phyloP scores from a whole-genome alignment of 345 rosid species.

The Cardiospermum halicacabum region DNA sequence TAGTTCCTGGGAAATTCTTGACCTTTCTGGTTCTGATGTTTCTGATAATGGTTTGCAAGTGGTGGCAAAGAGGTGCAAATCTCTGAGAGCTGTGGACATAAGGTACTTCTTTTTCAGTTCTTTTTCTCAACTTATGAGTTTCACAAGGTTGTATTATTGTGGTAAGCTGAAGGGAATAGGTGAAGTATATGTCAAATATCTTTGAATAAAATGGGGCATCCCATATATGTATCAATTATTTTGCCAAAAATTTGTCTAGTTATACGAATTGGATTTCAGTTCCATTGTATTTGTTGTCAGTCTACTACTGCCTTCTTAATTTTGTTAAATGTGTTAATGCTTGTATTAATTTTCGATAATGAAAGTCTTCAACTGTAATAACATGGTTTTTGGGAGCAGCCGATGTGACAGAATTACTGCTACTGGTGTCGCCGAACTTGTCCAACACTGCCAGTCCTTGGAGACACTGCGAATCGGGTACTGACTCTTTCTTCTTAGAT shows the following conservation, averaged over 20 bases:
- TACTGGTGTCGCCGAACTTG: conserved; percentile 58
- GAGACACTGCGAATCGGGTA: conserved; percentile 91
- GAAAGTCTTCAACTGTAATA: neutral
- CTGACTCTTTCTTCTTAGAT: neutral
- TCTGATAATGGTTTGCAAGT: conserved; percentile 56
- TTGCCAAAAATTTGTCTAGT: neutral
- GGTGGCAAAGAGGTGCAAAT: conserved; percentile 56
- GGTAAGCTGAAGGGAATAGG: neutral
- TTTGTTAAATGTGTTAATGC: neutral
- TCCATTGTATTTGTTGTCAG: neutral
- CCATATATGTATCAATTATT: neutral
- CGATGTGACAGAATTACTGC: conserved; percentile 55
- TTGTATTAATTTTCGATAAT: neutral
- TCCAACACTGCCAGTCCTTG: conserved; percentile 59
- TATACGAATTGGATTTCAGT: neutral
- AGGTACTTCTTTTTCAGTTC: conserved; percentile 37
- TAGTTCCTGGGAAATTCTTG: conserved; percentile 79
- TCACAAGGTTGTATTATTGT: neutral
- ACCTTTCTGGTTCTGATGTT: conserved; percentile 73
- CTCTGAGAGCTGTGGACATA: conserved; percentile 76
- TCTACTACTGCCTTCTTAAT: neutral
- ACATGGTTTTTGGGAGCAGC: conserved; percentile 43
- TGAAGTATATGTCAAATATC: neutral
- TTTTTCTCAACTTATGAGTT: neutral
- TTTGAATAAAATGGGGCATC: neutral